Conservation (phyloP, 164 flowering plant genomes). For the Dillenia turbinata region DNA sequence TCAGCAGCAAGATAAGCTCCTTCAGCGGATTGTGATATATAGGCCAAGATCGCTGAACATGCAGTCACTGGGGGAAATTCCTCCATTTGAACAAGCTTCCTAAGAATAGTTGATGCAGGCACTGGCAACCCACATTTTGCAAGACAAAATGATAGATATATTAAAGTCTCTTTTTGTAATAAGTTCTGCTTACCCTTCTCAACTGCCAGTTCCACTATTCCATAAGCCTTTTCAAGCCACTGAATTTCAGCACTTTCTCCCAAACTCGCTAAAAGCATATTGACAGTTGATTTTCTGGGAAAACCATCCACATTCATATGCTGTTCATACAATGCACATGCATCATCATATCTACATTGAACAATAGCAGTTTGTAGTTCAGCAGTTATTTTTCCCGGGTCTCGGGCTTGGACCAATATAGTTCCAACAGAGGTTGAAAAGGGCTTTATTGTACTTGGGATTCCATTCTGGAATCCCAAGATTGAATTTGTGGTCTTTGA, state of each 20-base stretch:
- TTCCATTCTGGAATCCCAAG: slow-evolving; percentile 4
- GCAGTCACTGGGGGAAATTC: slow-evolving; percentile 63
- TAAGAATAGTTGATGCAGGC: slow-evolving; percentile 74
- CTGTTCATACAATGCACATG: slow-evolving; percentile 66
- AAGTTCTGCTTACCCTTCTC: slow-evolving; percentile 57
- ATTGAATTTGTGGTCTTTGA: not conserved
- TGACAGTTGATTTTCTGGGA: slow-evolving; percentile 72
- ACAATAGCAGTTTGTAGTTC: slow-evolving; percentile 56
- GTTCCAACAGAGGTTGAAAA: slow-evolving; percentile 43
- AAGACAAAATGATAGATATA: slow-evolving; percentile 64
- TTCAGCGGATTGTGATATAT: slow-evolving; percentile 59
- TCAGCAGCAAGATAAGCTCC: slow-evolving; percentile 84
- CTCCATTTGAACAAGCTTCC: slow-evolving; percentile 70
- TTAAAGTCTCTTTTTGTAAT: slow-evolving; percentile 59
- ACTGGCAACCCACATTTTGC: slow-evolving; percentile 56
- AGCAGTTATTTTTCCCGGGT: slow-evolving; percentile 48
- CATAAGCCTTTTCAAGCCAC: slow-evolving; percentile 66
- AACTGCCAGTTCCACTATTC: slow-evolving; percentile 57
- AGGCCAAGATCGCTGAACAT: slow-evolving; percentile 80
- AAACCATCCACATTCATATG: slow-evolving; percentile 80
- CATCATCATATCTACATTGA: slow-evolving; percentile 47
- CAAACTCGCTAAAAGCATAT: slow-evolving; percentile 46
- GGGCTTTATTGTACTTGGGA: not conserved
- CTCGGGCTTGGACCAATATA: slow-evolving; percentile 74
- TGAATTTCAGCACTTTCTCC: slow-evolving; percentile 46